Base-by-base conservation (phyloP, 345 rosid genomes). In the Syzygium oleosum region DNA sequence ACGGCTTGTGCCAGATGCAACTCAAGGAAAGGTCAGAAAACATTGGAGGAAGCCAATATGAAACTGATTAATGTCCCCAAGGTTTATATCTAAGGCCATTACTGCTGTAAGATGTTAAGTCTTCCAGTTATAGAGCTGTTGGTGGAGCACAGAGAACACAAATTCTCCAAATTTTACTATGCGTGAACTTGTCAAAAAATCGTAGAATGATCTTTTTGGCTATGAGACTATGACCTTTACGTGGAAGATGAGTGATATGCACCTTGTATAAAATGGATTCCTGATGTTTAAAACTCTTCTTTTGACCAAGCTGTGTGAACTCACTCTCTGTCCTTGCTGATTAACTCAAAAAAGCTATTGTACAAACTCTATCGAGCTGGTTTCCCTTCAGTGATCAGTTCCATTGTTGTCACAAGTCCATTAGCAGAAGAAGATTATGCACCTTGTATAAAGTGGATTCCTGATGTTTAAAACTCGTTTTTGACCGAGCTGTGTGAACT, bases 1-100 rank as follows among this genome's bases (percentile, higher is more conserved):
- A 85, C 98, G 16, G 99, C 98, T 86, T 97, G 98, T 85, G 86
- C 95, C 73, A 94, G 92, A 90, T 96, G 99, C 92, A 96, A 97
- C 90, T 93, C 95, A 29, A 94, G 88, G 90, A 97, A 97, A 92
- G 99, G 98, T 83, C 92, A 93, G 16, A 96, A 94, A 90, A 96
- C 97, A 87, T 79, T 90, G 21, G 97, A 94, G 88, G 98, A 96
- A 92, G 94, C 97, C 89, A 93, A 95, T 86, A 95, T 96, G 97
- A 92, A 94, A 91, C 94, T 97, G 89, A 85, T 89, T 54, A 95
- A 90, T 90, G 79, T 90, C 84, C 99, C 99, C 63, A 95, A 93
- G 97, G 99, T 97, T 93, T 73, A 52, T 83, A 65, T 27, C 56
- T 84, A 84, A 16, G 58, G 13, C 86, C 63, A 52, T 31, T 14